phyloP scores from a whole-genome alignment of 2,329 filamentous ascomycete genomes.

The Sarocladiaceae sp. region DNA sequence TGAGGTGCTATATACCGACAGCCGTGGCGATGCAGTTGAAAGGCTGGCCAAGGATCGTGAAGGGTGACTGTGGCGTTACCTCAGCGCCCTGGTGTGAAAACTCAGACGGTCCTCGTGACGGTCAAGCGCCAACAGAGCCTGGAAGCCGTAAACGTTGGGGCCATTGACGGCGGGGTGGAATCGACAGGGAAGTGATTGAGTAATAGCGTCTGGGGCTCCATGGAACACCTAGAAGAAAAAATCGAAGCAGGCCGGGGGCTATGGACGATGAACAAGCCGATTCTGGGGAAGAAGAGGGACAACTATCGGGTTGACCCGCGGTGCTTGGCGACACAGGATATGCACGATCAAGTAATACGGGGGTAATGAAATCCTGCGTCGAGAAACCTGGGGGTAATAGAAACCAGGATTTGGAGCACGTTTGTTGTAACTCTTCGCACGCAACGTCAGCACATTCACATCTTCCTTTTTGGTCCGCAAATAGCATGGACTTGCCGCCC shows the following conservation, averaged over 20 bases:
- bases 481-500: not conserved
- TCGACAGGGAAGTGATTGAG: not conserved
- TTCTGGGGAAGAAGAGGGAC: not conserved
- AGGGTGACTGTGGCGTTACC: not conserved
- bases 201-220: conserved; percentile 10
- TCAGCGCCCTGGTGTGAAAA: not conserved
- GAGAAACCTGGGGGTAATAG: conserved; percentile 15
- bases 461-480: not conserved
- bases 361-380: conserved; percentile 23
- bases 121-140: not conserved
- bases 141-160: conserved; percentile 15
- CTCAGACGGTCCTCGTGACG: conserved; percentile 6
- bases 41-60: not conserved
- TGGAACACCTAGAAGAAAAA: conserved; percentile 7
- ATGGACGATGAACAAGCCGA: not conserved
- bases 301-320: conserved; percentile 10
- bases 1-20: conserved; percentile 1
- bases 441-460: not conserved
- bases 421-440: not conserved
- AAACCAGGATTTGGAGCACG: conserved; percentile 10
- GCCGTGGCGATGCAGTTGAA: not conserved
- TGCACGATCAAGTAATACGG: conserved; percentile 32
- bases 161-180: conserved; percentile 14
- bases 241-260: not conserved
- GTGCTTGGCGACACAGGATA: conserved; percentile 16